Evolutionary conservation across 169 alveolate genomes (phyloP), one percentile per base, ranked within the genome.

Genomic region (Cryptosporidium ubiquitum): DNA sequence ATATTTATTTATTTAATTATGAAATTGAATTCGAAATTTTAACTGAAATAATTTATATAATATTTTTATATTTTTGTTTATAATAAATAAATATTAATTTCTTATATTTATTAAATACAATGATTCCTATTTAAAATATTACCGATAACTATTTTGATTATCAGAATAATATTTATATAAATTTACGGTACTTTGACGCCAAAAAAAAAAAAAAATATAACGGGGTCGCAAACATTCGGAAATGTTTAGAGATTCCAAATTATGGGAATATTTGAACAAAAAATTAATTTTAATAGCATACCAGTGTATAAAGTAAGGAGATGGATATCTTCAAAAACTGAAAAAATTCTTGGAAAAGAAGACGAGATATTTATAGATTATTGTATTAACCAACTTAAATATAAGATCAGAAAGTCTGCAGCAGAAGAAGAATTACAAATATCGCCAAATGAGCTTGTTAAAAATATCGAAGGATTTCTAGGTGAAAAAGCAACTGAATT

Each of bases 331-430:
- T 29, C 5, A 29, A 79, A 79, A 33, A 40, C 64, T 20, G 51
- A 44, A 79, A 35, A 42, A 29, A 60, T 79, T 79, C 75, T 79
- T 16, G 89, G 89, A 23, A 40, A 18, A 23, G 89, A 79, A 49
- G 89, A 79, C n/a, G 89, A 79, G 29, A 79, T 79, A 79, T 44
- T 79, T 23, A 66, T 79, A 66, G 89, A 79, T 40, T 79, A 61
- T 47, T 79, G 89, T 49, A 42, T 79, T 3, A 79, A 79, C 31
- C 89, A 79, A 61, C 61, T 79, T 18, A 37, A 20, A 14, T 61
- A 64, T n/a, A 79, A 79, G 35, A 79, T 66, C 31, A 79, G 89
- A 31, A 61, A 61, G 51, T 79, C 89, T 26, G 37, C 68, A 37
- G 75, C 68, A 39, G 89, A 79, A 57, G 89, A 79, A 49, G 89